These are phyloP conservation scores for Daldinia sp. DNA, from an alignment of 2,329 filamentous ascomycete genomes.

Conservation along the genomic window DNA sequence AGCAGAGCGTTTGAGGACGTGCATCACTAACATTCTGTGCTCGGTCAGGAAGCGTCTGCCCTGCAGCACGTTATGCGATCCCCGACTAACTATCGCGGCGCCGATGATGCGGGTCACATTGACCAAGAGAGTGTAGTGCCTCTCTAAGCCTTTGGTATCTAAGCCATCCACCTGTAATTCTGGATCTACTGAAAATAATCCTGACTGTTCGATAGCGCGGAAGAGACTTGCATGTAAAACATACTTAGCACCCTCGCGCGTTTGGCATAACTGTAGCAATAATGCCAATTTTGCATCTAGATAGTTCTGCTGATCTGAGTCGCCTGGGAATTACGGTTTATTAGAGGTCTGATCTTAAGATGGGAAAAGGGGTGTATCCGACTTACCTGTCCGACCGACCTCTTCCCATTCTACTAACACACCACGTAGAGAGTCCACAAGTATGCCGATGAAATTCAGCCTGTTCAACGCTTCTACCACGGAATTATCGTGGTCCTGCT, in stretches of 20 bases:
- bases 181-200: constrained; percentile 89
- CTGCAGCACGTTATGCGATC: constrained; percentile 82
- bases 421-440: constrained; percentile 85
- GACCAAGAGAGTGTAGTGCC: constrained; percentile 85
- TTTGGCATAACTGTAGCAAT: constrained; percentile 84
- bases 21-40: constrained; percentile 83
- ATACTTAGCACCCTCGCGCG: constrained; percentile 81
- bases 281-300: constrained; percentile 80
- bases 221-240: constrained; percentile 92
- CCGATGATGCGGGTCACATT: constrained; percentile 83
- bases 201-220: constrained; percentile 78
- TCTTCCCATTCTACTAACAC: constrained; percentile 77
- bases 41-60: constrained; percentile 82
- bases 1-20: constrained; percentile 88
- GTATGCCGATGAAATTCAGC: constrained; percentile 88
- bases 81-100: constrained; percentile 81
- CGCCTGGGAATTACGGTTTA: constrained; percentile 43
- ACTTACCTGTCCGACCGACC: constrained; percentile 63
- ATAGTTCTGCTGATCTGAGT: constrained; percentile 58
- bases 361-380: constrained; percentile 29
- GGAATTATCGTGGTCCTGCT: constrained; percentile 73
- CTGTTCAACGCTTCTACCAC: constrained; percentile 82
- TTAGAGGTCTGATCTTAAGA: constrained; percentile 26
- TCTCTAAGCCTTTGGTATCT: constrained; percentile 74
- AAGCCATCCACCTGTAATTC: constrained; percentile 84